Conservation (phyloP, 345 rosid genomes). For the Brassica napus region Da-Ae NC_063437.1:21466501-21467000, state of each 20-base stretch:
- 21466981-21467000: conserved; percentile 90
- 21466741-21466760: background rate
- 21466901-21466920: conserved; percentile 91
- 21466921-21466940: conserved; percentile 83
- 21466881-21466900: conserved; percentile 93
- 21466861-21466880: conserved; percentile 94
- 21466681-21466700: conserved; percentile 82
- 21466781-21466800: background rate
- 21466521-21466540: conserved; percentile 70
- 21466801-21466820: conserved; percentile 72
- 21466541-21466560: conserved; percentile 68
- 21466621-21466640: conserved; percentile 94
- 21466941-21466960: conserved; percentile 78
- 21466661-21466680: conserved; percentile 63
- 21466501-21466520: conserved; percentile 77
- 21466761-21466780: background rate
- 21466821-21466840: conserved; percentile 98
- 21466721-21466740: conserved; percentile 90
- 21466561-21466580: conserved; percentile 91
- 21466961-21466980: conserved; percentile 96
- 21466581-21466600: conserved; percentile 86
- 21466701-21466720: conserved; percentile 73
- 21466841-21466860: conserved; percentile 94
- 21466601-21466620: conserved; percentile 94
- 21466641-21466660: conserved; percentile 71